Base-by-base conservation (phyloP, 176 grass and related monocot species). In the Alloteropsis semialata region DNA sequence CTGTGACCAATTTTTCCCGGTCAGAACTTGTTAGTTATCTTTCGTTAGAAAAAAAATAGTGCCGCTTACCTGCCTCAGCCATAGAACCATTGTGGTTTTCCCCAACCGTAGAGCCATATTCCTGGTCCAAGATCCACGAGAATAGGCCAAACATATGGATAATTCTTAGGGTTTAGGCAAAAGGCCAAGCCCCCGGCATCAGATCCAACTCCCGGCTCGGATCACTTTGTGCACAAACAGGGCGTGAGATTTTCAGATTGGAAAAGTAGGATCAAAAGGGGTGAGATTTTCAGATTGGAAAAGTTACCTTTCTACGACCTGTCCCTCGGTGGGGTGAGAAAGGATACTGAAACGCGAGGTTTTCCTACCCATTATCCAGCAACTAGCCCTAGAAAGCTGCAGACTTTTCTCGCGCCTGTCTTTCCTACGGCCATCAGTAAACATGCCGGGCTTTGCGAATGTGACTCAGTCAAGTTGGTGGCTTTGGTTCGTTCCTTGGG, bases 341-440 rank as follows among this genome's bases (percentile, higher is more conserved):
- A 62, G n/a, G 84, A 74, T 82, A 69, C 82, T 59, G 66, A 65
- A 74, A 79, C 49, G 79, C 57, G 74, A 90, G 67, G 83, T 83
- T 43, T 90, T 90, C 84, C 84, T 27, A 73, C 74, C 79, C 49
- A 86, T 86, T 90, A 82, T 71, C 78, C 75, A 67, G 68, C 83
- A 72, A 85, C 78, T 72, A 77, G 77, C 83, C 36, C 71, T 55
- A 72, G 65, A 86, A 86, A 78, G 72, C 18, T 73, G 57, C 46
- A 78, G 18, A 16, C 13, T 78, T 72, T 36, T 71, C 54, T 76
- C 7, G 32, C 28, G 38, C 9, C 55, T 83, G 57, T 28, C 78
- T 85, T 56, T 69, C 70, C 69, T 71, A 50, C 42, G 69, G 57
- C 27, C 69, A 46, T 67, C 70, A 81, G 59, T 74, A 86, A 78